A percentile compares a stretch with the other conserved stretches of the same genome.
Evolutionary conservation across 768 basidiomycete genomes (phyloP).

Genomic region (Phanerodontia chrysosporium): DNA sequence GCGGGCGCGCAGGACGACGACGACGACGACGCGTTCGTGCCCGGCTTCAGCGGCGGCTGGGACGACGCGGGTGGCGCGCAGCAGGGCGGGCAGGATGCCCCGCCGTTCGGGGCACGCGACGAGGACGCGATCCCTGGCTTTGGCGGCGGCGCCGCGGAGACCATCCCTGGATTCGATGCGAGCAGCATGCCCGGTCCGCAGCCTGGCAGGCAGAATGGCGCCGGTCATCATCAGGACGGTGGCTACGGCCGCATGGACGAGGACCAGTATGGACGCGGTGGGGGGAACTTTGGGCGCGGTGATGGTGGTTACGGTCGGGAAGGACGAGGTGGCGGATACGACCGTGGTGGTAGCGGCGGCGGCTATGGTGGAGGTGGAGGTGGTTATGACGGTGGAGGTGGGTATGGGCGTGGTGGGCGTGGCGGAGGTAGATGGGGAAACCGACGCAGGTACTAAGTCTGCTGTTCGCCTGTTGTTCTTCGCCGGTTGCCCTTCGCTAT

Average conservation of each 20-base stretch:
- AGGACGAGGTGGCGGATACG: conserved; percentile 22
- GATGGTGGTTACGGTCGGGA: conserved; percentile 11
- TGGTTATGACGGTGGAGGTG: conserved; percentile 24
- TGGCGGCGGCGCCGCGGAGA: conserved; percentile 32
- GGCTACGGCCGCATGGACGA: conserved; percentile 35
- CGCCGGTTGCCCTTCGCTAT: no score
- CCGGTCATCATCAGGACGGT: conserved; percentile 38
- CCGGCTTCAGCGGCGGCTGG: conserved; percentile 54
- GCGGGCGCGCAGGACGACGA: conserved; percentile 48
- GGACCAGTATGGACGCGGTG: conserved; percentile 32
- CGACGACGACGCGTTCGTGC: conserved; percentile 73
- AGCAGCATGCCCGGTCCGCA: conserved; percentile 16
- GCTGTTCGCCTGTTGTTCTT: no score
- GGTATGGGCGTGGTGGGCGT: conserved; percentile 13
- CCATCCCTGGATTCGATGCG: conserved; percentile 25
- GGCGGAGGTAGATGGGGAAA: conserved; percentile 8
- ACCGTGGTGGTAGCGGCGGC: conserved; percentile 29
- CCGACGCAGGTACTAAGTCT: conserved; percentile 3
- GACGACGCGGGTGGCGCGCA: conserved; percentile 17
- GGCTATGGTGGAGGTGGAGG: conserved; percentile 30
- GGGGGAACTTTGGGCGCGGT: conserved; percentile 18
- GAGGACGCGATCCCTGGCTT: conserved; percentile 65
- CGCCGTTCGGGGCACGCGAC: conserved; percentile 30
- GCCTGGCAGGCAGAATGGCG: conserved; percentile 28
- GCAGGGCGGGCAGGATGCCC: no score